Base-by-base conservation (phyloP, 192 early-diverging fungal species). In the Backusella circina region DNA sequence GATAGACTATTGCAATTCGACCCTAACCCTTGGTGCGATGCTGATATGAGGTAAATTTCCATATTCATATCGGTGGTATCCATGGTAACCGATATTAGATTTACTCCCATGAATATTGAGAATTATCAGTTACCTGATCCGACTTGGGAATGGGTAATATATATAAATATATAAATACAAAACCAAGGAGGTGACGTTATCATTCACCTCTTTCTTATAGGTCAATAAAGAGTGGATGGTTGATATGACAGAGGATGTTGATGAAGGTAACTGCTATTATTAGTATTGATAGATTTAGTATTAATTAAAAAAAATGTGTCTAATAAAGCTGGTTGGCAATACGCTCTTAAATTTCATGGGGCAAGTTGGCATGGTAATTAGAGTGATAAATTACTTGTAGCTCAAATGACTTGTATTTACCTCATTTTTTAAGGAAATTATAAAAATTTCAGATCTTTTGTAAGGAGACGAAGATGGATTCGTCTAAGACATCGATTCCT, bases 231-330 rank as follows among this genome's bases (percentile, higher is more conserved):
- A 82, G 9, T 89, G 88, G 88, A 67, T 89, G 35, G 80, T 86
- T n/a, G 88, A 89, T 38, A 87, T 89, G 88, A 83, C 86, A n/a
- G 82, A 83, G 1, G 86, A 89, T 73, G 86, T 89, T 3, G 88
- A 89, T 65, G 86, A 89, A 76, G 74, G 80, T 82, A 72, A 65
- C 39, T 66, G 28, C 2, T 15, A 23, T 54, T 15, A 32, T 36
- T 15, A 39, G 39, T 66, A 44, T 33, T 67, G 67, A 6, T 13
- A 47, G 3, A 18, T 10, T 67, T 61, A 39, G 33, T 6, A 54
- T 69, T 44, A n/a, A 66, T 30, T 65, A 16, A 39, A 37, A n/a
- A n/a, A n/a, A 30, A 35, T 71, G 8, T 57, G 23, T n/a, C 26
- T 64, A 75, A 76, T 80, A 61, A 35, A 74, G 75, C 72, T 30